Conservation (phyloP, 2,329 filamentous ascomycete species). For the Verticillium isaacii region DNA sequence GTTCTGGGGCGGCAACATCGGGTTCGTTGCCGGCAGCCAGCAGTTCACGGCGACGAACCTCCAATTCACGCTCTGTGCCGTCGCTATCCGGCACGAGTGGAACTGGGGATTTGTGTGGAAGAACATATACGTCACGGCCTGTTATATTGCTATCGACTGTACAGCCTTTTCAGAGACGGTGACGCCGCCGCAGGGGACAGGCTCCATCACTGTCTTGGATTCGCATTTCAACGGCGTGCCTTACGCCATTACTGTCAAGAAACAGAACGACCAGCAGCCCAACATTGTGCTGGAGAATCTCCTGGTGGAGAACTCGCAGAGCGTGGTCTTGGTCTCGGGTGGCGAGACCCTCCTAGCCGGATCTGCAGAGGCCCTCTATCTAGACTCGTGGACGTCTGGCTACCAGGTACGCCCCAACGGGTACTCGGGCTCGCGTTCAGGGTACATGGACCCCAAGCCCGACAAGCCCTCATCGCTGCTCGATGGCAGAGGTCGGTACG, state of each 20-base stretch:
- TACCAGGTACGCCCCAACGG: no score
- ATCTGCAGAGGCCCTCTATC: not conserved
- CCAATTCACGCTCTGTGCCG: conserved; percentile 57
- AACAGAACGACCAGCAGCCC: no score
- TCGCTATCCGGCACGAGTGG: conserved; percentile 62
- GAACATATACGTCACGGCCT: conserved; percentile 21
- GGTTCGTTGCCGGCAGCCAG: conserved; percentile 56
- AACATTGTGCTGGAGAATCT: no score
- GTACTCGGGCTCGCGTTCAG: no score
- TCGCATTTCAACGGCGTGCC: no score
- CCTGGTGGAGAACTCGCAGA: no score
- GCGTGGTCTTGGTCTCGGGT: no score
- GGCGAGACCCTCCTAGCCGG: no score
- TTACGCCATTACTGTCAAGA: no score
- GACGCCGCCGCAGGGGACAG: conserved; percentile 18
- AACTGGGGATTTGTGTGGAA: conserved; percentile 64
- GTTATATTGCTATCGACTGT: conserved; percentile 18
- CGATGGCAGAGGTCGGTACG: no score
- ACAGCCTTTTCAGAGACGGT: conserved; percentile 21
- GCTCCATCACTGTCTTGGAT: conserved; percentile 3
- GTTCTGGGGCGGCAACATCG: conserved; percentile 57
- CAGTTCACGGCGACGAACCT: conserved; percentile 62
- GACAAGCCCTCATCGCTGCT: no score
- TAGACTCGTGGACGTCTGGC: not conserved
- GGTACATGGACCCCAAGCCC: no score